Percentiles rank a stretch among this genome's conserved stretches.
phyloP scores from a whole-genome alignment of 371 early-diverging fungal species.

The Enterospora canceri region DNA sequence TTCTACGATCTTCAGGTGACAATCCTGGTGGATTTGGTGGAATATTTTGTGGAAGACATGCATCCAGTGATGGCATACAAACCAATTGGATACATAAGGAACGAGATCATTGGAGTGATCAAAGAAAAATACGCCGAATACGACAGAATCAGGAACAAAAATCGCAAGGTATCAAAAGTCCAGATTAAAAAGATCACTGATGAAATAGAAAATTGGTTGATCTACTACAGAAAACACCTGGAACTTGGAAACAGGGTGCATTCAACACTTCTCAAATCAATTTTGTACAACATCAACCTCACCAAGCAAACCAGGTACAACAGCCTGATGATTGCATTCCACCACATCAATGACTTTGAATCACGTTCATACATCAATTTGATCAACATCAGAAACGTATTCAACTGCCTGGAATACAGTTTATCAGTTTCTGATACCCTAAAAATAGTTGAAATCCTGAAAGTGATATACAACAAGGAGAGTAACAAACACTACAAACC shows the following conservation, averaged over 20 bases:
- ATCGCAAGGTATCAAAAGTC: background rate
- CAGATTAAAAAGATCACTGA: background rate
- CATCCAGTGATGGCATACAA: conserved; percentile 24
- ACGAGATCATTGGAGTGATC: conserved; percentile 9
- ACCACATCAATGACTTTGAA: conserved; percentile 9
- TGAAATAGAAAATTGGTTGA: background rate
- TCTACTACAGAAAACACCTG: conserved; percentile 1
- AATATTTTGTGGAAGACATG: conserved; percentile 2
- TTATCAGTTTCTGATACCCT: background rate
- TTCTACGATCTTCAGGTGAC: conserved; percentile 21
- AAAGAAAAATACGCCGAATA: background rate
- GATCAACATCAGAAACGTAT: conserved; percentile 22
- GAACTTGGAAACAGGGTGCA: background rate
- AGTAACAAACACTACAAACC: background rate
- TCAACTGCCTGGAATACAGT: conserved; percentile 29
- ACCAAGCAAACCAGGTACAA: background rate
- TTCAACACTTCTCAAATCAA: background rate
- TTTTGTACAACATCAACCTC: background rate
- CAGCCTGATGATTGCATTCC: conserved; percentile 2
- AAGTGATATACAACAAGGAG: background rate
- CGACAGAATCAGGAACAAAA: background rate
- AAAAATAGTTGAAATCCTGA: background rate
- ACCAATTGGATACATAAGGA: conserved; percentile 7
- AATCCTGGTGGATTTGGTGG: conserved; percentile 12
- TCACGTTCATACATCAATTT: conserved; percentile 1